phyloP scores from a whole-genome alignment of 768 basidiomycete species.

The Suillus subalutaceus region DNA sequence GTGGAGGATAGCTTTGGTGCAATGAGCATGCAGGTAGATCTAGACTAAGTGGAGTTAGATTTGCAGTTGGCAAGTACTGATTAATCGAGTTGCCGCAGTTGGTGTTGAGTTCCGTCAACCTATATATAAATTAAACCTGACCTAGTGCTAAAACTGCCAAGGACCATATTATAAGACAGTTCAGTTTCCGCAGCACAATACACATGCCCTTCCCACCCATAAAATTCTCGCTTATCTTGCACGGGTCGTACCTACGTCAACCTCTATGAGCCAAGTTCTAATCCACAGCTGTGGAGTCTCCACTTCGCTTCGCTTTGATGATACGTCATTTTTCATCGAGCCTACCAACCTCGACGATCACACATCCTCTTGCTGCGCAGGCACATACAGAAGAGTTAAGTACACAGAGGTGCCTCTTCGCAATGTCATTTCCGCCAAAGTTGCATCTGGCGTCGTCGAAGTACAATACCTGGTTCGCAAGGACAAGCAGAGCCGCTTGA shows the following conservation, averaged over 20 bases:
- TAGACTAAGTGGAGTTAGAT: too few species aligned
- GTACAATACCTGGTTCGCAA: constrained; percentile 55
- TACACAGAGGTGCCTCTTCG: constrained; percentile 40
- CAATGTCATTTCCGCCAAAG: constrained; percentile 58
- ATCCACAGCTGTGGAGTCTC: constrained; percentile 14
- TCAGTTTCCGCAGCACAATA: neutral
- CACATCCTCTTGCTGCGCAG: constrained; percentile 13
- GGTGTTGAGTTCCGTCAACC: too few species aligned
- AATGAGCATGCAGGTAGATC: too few species aligned
- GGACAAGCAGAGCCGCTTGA: constrained; percentile 41
- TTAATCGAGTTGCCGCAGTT: too few species aligned
- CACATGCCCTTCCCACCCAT: neutral
- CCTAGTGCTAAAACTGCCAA: too few species aligned
- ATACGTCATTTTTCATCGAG: constrained; percentile 29
- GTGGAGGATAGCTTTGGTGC: too few species aligned
- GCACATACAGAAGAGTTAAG: constrained; percentile 12
- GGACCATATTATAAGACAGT: neutral
- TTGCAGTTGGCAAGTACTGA: too few species aligned
- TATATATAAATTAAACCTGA: too few species aligned
- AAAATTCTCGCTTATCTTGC: neutral
- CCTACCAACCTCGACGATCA: constrained; percentile 12
- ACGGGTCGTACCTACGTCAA: neutral
- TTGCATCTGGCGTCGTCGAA: constrained; percentile 41
- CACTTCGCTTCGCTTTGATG: constrained; percentile 30
- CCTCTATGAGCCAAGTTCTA: constrained; percentile 12